These are phyloP conservation scores for Arabis hirsuta DNA, from an alignment of 345 rosid species.

Conservation along the genomic window DNA sequence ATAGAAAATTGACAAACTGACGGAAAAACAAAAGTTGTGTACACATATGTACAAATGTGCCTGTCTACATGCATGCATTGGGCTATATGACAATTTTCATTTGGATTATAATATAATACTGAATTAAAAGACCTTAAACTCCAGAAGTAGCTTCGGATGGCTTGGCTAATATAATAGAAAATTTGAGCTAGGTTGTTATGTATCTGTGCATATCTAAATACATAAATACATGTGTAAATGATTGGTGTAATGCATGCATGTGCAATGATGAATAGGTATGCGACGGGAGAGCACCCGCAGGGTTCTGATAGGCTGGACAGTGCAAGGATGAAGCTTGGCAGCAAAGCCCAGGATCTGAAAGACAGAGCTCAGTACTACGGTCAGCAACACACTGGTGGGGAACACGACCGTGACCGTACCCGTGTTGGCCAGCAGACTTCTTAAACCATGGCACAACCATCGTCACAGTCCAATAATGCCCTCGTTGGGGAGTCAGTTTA, in stretches of 20 bases:
- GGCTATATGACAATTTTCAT: no score
- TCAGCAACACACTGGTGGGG: slow-evolving; percentile 49
- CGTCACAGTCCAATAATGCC: slow-evolving; percentile 20
- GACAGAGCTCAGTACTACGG: slow-evolving; percentile 73
- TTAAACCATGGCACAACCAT: slow-evolving; percentile 2
- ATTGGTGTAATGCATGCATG: neutral
- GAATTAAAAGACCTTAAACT: no score
- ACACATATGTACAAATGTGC: no score
- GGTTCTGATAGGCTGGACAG: slow-evolving; percentile 71
- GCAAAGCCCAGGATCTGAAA: slow-evolving; percentile 76
- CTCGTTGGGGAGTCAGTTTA: slow-evolving; percentile 21
- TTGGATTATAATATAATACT: no score
- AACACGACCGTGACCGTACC: slow-evolving; percentile 44
- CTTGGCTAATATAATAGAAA: neutral
- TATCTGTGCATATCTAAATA: no score
- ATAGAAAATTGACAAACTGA: no score
- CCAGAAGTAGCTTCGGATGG: no score
- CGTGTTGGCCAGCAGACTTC: slow-evolving; percentile 35
- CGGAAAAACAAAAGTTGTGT: no score
- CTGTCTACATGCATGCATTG: neutral
- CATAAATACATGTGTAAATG: neutral
- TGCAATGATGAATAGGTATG: slow-evolving; percentile 53
- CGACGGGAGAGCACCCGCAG: slow-evolving; percentile 68
- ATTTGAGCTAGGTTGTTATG: neutral
- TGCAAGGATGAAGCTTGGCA: slow-evolving; percentile 66